phyloP scores from a whole-genome alignment of 352 stramenopile genomes.

The Globisporangium echinulatum region DNA sequence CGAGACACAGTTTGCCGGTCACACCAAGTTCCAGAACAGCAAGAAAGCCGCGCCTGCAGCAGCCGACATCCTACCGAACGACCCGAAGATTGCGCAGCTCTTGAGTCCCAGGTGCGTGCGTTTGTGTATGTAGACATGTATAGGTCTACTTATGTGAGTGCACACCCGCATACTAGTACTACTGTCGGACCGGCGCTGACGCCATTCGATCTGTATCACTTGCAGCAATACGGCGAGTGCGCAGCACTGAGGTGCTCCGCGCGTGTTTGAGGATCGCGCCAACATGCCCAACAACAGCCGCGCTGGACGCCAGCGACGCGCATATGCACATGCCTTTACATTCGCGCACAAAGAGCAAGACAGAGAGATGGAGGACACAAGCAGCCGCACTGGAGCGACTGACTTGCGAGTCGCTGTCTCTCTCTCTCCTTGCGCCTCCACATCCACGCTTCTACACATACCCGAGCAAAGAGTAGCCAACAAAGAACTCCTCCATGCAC shows the following conservation, averaged over 20 bases:
- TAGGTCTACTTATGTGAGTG: too few species aligned
- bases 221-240: slow-evolving; percentile 13
- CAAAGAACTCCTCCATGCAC: too few species aligned
- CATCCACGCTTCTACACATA: too few species aligned
- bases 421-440: too few species aligned
- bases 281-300: not conserved
- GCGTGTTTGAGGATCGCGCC: too few species aligned
- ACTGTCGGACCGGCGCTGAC: too few species aligned
- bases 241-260: not conserved
- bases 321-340: slow-evolving; percentile 2
- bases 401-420: too few species aligned
- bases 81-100: slow-evolving; percentile 34
- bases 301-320: not conserved
- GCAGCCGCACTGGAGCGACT: too few species aligned
- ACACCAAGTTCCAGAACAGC: not conserved
- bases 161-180: too few species aligned
- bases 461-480: too few species aligned
- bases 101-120: slow-evolving; percentile 41
- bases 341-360: too few species aligned
- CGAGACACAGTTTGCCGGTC: slow-evolving; percentile 25
- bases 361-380: too few species aligned
- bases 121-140: not conserved
- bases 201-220: not conserved
- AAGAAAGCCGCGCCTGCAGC: slow-evolving; percentile 2
- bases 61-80: slow-evolving; percentile 10